Conservation (phyloP, 2,329 filamentous ascomycete species). For the Fusarium clavum region DNA sequence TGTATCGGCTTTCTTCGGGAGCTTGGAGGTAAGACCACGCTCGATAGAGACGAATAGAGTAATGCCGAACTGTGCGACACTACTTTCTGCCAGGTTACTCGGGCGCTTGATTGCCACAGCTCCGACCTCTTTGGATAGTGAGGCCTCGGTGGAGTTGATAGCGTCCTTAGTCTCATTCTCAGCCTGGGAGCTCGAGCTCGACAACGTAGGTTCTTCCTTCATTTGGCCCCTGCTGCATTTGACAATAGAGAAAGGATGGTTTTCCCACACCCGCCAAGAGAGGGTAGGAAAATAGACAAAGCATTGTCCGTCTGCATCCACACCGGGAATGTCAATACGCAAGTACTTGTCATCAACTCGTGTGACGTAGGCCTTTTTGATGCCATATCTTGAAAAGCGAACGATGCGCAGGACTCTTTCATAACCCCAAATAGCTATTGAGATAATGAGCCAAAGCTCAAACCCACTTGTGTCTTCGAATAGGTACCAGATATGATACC, state of each 20-base stretch:
- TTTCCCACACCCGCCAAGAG: slow-evolving; percentile 50
- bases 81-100: not conserved
- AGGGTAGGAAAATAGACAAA: slow-evolving; percentile 49
- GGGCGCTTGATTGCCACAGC: not conserved
- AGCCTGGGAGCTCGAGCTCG: slow-evolving; percentile 7
- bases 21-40: slow-evolving; percentile 40
- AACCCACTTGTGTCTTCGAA: slow-evolving; percentile 57
- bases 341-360: slow-evolving; percentile 48
- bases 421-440: slow-evolving; percentile 47
- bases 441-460: slow-evolving; percentile 49
- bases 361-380: slow-evolving; percentile 46
- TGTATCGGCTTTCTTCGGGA: slow-evolving; percentile 31
- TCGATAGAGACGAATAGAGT: slow-evolving; percentile 45
- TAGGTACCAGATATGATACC: slow-evolving; percentile 55
- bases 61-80: slow-evolving; percentile 36
- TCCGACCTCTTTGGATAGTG: slow-evolving; percentile 31
- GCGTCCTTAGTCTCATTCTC: slow-evolving; percentile 27
- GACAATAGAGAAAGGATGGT: slow-evolving; percentile 50
- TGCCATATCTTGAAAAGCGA: slow-evolving; percentile 37
- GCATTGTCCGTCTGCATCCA: slow-evolving; percentile 46
- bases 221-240: slow-evolving; percentile 27
- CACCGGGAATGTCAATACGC: slow-evolving; percentile 45
- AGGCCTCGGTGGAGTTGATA: not conserved
- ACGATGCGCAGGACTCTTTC: slow-evolving; percentile 45
- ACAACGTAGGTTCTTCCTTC: accelerated